Evolutionary conservation across 169 alveolate genomes (phyloP).

Genomic region (Eimeria praecox): DNA sequence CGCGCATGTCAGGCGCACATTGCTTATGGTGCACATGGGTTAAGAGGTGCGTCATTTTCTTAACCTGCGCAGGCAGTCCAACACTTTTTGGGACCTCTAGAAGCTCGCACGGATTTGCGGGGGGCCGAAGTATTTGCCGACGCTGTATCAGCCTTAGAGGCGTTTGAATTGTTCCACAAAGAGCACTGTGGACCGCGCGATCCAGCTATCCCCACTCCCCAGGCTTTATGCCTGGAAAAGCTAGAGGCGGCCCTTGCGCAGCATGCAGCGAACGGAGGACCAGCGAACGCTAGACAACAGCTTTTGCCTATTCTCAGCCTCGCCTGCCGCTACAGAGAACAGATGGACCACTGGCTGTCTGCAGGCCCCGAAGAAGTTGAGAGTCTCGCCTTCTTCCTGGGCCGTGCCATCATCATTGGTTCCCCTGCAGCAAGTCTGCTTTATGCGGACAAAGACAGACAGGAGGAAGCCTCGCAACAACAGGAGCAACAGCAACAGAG

Average conservation of each 20-base stretch:
- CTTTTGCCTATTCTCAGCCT: constrained; percentile 45
- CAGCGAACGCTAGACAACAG: neutral
- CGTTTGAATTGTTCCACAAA: constrained; percentile 30
- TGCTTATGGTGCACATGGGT: neutral
- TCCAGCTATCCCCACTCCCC: neutral
- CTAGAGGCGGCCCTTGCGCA: constrained; percentile 37
- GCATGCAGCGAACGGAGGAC: constrained; percentile 53
- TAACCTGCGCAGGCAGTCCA: constrained; percentile 20
- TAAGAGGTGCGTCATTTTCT: neutral
- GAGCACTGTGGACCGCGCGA: constrained; percentile 45
- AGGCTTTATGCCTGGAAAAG: constrained; percentile 22
- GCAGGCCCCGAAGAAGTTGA: constrained; percentile 73
- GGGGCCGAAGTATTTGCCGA: constrained; percentile 33
- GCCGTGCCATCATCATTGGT: constrained; percentile 44
- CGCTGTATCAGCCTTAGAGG: constrained; percentile 41
- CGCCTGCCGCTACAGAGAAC: constrained; percentile 65
- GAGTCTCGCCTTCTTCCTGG: constrained; percentile 40
- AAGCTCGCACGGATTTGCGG: constrained; percentile 24
- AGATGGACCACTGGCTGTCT: constrained; percentile 68
- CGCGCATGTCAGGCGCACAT: neutral
- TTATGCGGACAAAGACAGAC: neutral
- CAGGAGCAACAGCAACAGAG: neutral
- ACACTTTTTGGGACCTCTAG: constrained; percentile 42
- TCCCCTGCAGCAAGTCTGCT: neutral
- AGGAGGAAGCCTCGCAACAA: neutral